These are phyloP conservation scores for Astrephomene gubernaculifera DNA, from an alignment of 139 green algal species.

Conservation along the genomic window DNA sequence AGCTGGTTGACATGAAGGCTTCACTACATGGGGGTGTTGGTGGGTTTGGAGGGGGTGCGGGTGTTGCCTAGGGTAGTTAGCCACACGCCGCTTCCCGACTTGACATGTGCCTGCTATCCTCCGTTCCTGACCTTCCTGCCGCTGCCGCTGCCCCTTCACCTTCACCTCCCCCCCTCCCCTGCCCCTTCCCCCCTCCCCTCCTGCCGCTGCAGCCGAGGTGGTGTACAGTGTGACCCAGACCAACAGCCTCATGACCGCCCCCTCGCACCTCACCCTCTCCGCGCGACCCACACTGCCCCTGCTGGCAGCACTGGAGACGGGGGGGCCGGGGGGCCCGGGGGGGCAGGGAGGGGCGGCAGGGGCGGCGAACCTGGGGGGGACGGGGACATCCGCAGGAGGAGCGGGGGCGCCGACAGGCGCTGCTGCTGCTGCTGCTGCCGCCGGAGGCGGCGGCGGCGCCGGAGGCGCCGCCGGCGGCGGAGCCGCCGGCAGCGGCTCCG, in stretches of 20 bases:
- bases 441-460: not conserved
- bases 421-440: not conserved
- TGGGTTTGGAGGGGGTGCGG: not conserved
- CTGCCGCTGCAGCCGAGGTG: constrained; percentile 40
- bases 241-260: constrained; percentile 62
- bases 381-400: no score
- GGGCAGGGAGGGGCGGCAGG: no score
- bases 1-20: no score
- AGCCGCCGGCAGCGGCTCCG: not conserved
- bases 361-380: no score
- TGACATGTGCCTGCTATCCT: no score
- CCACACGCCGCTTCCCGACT: no score
- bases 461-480: not conserved
- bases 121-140: not conserved
- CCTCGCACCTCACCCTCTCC: constrained; percentile 47
- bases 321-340: no score
- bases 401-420: no score
- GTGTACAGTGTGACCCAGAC: constrained; percentile 65
- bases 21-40: not conserved
- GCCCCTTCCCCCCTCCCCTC: not conserved
- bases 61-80: not conserved
- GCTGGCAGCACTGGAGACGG: not conserved
- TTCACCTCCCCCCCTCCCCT: not conserved
- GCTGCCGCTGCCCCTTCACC: not conserved
- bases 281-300: not conserved